Conservation (phyloP, 2,329 filamentous ascomycete genomes). For the Fusarium nematophilum region DNA sequence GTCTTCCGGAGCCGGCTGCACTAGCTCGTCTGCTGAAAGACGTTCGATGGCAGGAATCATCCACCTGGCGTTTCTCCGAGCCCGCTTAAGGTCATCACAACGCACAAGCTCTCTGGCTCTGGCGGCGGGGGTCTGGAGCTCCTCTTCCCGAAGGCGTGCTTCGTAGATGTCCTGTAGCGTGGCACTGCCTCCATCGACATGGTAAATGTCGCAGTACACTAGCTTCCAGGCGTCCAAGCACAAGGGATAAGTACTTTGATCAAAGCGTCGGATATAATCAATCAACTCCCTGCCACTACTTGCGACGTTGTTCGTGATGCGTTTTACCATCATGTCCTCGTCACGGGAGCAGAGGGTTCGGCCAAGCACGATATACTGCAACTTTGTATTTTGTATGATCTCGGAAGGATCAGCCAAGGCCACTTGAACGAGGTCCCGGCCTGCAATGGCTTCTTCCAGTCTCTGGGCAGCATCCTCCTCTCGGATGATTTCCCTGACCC, state of each 20-base stretch:
- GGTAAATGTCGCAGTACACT: conserved; percentile 24
- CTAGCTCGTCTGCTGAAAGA: conserved; percentile 5
- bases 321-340: background rate
- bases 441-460: conserved; percentile 6
- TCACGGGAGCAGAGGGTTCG: background rate
- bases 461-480: background rate
- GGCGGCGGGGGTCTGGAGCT: conserved; percentile 15
- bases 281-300: background rate
- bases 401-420: conserved; percentile 12
- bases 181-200: conserved; percentile 2
- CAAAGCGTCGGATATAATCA: background rate
- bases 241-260: background rate
- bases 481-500: conserved; percentile 1
- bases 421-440: conserved; percentile 18
- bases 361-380: conserved; percentile 17
- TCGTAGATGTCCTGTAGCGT: conserved; percentile 16
- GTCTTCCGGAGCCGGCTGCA: conserved; percentile 6
- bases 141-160: conserved; percentile 21
- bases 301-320: conserved; percentile 5
- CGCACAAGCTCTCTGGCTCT: conserved; percentile 26
- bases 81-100: background rate
- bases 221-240: conserved; percentile 25
- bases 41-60: conserved; percentile 25
- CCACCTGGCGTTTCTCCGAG: conserved; percentile 30
- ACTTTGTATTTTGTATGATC: background rate